Base-by-base conservation (phyloP, 179 eudicot species). In the Gypsophila paniculata region DNA sequence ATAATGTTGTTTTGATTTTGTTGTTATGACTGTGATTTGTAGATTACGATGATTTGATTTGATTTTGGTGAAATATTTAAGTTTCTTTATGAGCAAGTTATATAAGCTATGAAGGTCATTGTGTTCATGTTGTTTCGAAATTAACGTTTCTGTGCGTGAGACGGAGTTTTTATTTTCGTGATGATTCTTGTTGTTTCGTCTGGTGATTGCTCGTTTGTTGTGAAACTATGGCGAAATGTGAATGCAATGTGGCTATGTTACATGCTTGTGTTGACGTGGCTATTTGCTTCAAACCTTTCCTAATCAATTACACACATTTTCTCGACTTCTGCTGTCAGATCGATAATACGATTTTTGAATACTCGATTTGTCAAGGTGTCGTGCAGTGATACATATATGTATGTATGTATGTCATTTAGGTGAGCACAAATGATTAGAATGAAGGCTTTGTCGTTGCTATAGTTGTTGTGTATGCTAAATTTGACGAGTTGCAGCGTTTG, bases 81-180 rank as follows among this genome's bases (percentile, higher is more conserved):
- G 54, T 65, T 65, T 65, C 69, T 65, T 65, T 15, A 23, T 21
- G 17, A 11, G 69, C 5, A 65, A 65, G 69, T 44, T 65, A 65
- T 21, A 4, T 5, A 42, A n/a, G n/a, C n/a, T n/a, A n/a, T n/a
- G n/a, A n/a, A n/a, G n/a, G n/a, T n/a, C n/a, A n/a, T n/a, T 2
- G 4, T 19, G n/a, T 3, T 63, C 0, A 36, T 36, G 67, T 63
- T 36, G 29, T 15, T 29, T 6, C 25, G 29, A 61, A 29, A 29
- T 29, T 29, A 29, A 29, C 34, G 42, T 14, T 61, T 38, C 15
- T 2, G 68, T 19, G 48, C 49, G 5, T n/a, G 12, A n/a, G 25
- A 36, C 44, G 4, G 14, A 18, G 2, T 7, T 5, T 36, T 36
- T 36, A n/a, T 0, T 29, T 38, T 10, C 39, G 23, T 7, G 9